phyloP scores from a whole-genome alignment of 2,329 filamentous ascomycete genomes.

The Simplicillium aogashimaense region DNA sequence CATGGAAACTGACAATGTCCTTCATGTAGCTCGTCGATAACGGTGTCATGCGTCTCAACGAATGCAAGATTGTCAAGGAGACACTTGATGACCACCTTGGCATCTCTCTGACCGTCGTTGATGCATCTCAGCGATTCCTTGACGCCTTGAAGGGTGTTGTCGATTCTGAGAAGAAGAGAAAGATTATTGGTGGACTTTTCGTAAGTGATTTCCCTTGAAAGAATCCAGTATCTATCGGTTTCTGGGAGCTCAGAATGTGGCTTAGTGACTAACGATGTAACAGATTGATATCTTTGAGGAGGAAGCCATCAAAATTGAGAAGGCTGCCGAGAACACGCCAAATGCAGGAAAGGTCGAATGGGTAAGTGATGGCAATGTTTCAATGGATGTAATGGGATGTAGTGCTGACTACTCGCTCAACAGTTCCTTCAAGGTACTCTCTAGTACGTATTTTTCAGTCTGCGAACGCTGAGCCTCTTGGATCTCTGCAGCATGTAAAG shows the following conservation, averaged over 20 bases:
- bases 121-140: conserved; percentile 73
- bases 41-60: conserved; percentile 68
- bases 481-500: too few species aligned
- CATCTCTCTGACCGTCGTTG: conserved; percentile 83
- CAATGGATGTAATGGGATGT: too few species aligned
- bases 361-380: too few species aligned
- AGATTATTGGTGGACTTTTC: conserved; percentile 70
- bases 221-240: too few species aligned
- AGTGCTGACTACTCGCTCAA: too few species aligned
- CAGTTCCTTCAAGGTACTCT: conserved; percentile 66
- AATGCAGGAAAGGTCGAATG: conserved; percentile 70
- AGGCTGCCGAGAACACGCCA: conserved; percentile 54
- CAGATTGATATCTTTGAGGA: conserved; percentile 61
- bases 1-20: neutral
- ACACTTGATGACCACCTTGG: conserved; percentile 70
- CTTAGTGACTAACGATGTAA: too few species aligned
- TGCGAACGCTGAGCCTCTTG: too few species aligned
- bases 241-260: too few species aligned
- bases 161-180: conserved; percentile 80
- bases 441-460: too few species aligned
- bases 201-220: conserved; percentile 11
- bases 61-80: conserved; percentile 72
- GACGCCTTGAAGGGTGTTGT: conserved; percentile 61
- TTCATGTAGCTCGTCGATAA: neutral
- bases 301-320: conserved; percentile 61